Evolutionary conservation across 2,329 filamentous ascomycete genomes (phyloP).

Genomic region (Zasmidium angulare): DNA sequence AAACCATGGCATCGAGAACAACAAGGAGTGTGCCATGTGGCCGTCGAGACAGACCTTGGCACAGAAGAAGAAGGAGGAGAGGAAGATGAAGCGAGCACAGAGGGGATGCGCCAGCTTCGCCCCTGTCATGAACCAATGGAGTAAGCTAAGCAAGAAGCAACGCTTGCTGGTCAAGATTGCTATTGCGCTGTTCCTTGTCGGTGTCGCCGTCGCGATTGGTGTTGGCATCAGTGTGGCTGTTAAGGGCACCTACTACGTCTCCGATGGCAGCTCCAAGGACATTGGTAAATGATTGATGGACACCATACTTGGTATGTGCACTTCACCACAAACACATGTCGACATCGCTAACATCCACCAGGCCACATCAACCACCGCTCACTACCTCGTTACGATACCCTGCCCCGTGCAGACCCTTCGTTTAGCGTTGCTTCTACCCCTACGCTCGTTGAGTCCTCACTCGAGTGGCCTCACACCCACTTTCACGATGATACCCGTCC

Average conservation of each 20-base stretch:
- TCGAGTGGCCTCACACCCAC: neutral
- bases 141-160: constrained; percentile 44
- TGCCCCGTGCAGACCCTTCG: neutral
- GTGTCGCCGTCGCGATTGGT: constrained; percentile 48
- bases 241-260: constrained; percentile 48
- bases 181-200: constrained; percentile 47
- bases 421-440: neutral
- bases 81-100: constrained; percentile 32
- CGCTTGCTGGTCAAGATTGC: constrained; percentile 46
- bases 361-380: no score
- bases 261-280: constrained; percentile 31
- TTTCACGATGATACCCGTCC: neutral
- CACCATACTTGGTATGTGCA: neutral
- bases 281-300: constrained; percentile 6
- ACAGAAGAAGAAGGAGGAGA: constrained; percentile 40
- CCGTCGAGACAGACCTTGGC: constrained; percentile 49
- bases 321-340: neutral
- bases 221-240: constrained; percentile 52
- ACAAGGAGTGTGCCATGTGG: constrained; percentile 55
- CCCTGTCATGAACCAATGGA: constrained; percentile 35
- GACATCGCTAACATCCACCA: no score
- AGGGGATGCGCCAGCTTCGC: constrained; percentile 36
- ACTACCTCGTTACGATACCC: neutral
- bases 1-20: constrained; percentile 43
- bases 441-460: neutral